Percentiles rank a stretch among this genome's conserved stretches.
Evolutionary conservation across 2,329 filamentous ascomycete genomes (phyloP).

Genomic region (Penicillium hesseltinei): DNA sequence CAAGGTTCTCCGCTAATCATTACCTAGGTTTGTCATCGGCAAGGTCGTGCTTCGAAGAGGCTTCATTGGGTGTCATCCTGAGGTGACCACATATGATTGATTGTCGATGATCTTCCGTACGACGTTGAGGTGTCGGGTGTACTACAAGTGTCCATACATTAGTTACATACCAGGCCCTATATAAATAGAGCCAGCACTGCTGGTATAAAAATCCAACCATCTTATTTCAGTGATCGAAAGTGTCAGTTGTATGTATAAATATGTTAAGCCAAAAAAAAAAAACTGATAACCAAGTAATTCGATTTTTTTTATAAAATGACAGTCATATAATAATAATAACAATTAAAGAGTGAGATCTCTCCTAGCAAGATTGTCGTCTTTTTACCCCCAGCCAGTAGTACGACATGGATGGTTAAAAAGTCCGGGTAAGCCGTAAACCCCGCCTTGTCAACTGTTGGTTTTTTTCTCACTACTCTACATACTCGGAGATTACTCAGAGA

Average conservation of each 20-base stretch:
- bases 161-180: background rate
- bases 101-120: background rate
- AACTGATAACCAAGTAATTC: too few relatives aligned
- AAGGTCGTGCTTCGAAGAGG: too few relatives aligned
- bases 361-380: background rate
- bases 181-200: background rate
- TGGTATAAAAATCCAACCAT: too few relatives aligned
- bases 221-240: too few relatives aligned
- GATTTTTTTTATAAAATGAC: background rate
- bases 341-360: background rate
- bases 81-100: background rate
- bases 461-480: background rate
- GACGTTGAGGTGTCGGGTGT: background rate
- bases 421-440: slow-evolving; percentile 1
- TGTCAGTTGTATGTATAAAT: too few relatives aligned
- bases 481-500: background rate
- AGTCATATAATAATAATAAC: too few relatives aligned
- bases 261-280: too few relatives aligned
- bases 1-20: background rate
- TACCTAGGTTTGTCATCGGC: background rate
- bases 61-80: background rate
- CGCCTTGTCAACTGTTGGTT: background rate
- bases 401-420: background rate
- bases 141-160: background rate
- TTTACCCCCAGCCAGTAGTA: background rate